These are phyloP conservation scores for Lactarius quietus DNA, from an alignment of 768 basidiomycete species.

Conservation along the genomic window DNA sequence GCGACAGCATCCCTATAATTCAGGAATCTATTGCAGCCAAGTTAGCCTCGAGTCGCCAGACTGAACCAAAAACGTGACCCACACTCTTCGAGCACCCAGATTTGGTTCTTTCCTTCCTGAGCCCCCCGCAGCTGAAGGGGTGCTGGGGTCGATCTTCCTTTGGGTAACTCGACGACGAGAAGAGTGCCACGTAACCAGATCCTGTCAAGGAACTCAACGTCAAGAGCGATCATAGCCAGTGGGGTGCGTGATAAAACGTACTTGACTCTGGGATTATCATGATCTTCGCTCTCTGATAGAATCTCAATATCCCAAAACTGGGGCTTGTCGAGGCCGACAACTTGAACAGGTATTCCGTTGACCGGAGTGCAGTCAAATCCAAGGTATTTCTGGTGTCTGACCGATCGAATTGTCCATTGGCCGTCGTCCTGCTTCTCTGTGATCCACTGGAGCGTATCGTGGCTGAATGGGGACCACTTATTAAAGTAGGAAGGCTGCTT, in stretches of 20 bases:
- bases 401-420: not conserved
- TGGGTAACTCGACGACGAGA: not conserved
- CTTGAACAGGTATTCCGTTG: not conserved
- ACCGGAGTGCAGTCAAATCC: not conserved
- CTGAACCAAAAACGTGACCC: not conserved
- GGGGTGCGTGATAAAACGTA: not conserved
- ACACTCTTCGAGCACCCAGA: slow-evolving; percentile 4
- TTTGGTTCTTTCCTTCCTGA: not conserved
- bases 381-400: not conserved
- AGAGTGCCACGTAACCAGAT: not conserved
- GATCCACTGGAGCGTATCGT: not conserved
- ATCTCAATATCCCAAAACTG: not conserved
- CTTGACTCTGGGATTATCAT: not conserved
- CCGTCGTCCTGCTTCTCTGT: not conserved
- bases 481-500: not conserved
- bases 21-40: not conserved
- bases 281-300: not conserved
- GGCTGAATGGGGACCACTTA: not conserved
- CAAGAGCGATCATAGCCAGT: not conserved
- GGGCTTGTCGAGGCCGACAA: not conserved
- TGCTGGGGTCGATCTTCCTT: not conserved
- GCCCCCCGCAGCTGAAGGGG: not conserved
- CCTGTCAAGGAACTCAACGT: not conserved
- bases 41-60: not conserved
- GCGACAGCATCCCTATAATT: not conserved